Base-by-base conservation (phyloP, 176 grass and related monocot genomes). In the Triticum turgidum region DNA sequence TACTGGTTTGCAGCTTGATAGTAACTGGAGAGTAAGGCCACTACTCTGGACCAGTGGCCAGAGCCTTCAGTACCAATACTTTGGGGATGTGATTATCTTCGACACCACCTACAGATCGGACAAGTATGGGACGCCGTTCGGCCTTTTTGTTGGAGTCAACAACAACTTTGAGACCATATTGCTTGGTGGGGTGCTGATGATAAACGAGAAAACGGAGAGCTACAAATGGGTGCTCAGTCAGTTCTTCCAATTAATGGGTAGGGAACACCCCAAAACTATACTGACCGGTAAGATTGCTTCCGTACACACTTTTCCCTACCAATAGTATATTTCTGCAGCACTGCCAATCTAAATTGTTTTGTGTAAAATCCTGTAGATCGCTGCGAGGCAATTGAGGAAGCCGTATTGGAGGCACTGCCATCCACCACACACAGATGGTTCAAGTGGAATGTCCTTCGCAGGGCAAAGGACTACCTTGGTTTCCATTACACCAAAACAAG, bases 111-210 rank as follows among this genome's bases (percentile, higher is more conserved):
- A 76, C 45, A 17, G 27, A 33, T 33, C 73, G 9, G 9, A 76
- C 45, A 54, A 20, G 73, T 76, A 76, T 33, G 73, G 17, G 52
- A 20, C 10, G 15, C 73, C 73, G 17, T 76, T 76, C 4, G 73
- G 45, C 15, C 73, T 76, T 54, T 76, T 76, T 76, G 1, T 76
- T 76, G 73, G 73, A 76, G 73, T 76, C 27, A 33, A 76, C 45
- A 76, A 54, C 73, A 30, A 33, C 44, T 76, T 76, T 1, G 15
- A 54, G 73, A 76, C 73, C 45, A 76, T 76, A 76, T 30, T 76
- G 13, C 45, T 76, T 76, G 73, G 73, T 9, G 45, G 73, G 45
- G 73, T 76, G 13, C 15, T 76, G 45, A 76, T 76, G 24, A 76
- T 9, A 76, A 27, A 76, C 9, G 73, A 76, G 44, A 54, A 52